phyloP scores from a whole-genome alignment of 2,329 filamentous ascomycete genomes.

The Pseudodiploospora longispora region DNA sequence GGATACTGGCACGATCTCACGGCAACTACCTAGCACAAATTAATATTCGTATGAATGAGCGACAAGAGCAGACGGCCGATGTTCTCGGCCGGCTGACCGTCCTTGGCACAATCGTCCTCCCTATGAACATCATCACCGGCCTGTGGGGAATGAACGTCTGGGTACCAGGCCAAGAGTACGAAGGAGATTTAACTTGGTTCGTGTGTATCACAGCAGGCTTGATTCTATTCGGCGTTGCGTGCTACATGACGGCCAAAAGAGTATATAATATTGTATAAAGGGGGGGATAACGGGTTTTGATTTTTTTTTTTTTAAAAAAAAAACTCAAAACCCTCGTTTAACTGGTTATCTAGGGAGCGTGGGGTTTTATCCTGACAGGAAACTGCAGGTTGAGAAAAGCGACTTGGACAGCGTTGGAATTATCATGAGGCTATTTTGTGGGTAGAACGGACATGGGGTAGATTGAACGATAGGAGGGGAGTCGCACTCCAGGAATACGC shows the following conservation, averaged over 20 bases:
- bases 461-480: no score
- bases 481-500: no score
- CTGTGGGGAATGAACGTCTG: conserved; percentile 99
- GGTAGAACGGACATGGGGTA: no score
- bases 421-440: no score
- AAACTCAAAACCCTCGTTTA: no score
- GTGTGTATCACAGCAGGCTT: conserved; percentile 66
- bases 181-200: conserved; percentile 69
- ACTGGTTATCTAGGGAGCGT: no score
- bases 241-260: conserved; percentile 75
- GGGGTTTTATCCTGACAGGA: no score
- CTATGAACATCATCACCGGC: conserved; percentile 98
- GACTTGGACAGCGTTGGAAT: no score
- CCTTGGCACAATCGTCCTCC: conserved; percentile 89
- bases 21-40: conserved; percentile 98
- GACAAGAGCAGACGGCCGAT: conserved; percentile 90
- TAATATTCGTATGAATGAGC: conserved; percentile 97
- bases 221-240: conserved; percentile 68
- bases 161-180: conserved; percentile 83
- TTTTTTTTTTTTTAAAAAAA: no score
- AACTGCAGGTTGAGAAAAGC: no score
- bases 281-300: no score
- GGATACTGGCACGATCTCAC: conserved; percentile 83
- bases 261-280: conserved; percentile 68
- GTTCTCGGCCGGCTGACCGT: conserved; percentile 93